Percentiles rank a stretch among this genome's conserved stretches.
Conservation (phyloP, 176 grass and related monocot genomes). For the Coix lacrymajobi region DNA sequence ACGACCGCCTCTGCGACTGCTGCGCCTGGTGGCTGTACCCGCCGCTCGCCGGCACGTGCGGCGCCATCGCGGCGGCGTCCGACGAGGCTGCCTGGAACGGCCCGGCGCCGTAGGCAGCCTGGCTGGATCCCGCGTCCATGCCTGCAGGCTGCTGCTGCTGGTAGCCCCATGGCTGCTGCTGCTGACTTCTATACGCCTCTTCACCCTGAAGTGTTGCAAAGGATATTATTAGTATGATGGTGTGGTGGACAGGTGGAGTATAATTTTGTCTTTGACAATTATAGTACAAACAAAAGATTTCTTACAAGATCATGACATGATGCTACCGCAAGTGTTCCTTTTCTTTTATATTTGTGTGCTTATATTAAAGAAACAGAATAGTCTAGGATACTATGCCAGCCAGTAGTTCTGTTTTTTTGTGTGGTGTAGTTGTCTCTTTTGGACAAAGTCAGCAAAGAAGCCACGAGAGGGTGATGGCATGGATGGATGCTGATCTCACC, state of each 20-base stretch:
- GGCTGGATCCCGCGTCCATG: conserved; percentile 36
- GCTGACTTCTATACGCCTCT: conserved; percentile 34
- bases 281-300: conserved; percentile 2
- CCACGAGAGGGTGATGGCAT: neutral
- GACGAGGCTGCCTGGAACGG: conserved; percentile 39
- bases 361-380: neutral
- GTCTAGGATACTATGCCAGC: neutral
- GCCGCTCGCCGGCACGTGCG: conserved; percentile 1
- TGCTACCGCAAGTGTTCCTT: neutral
- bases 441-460: neutral
- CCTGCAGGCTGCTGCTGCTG: conserved; percentile 23
- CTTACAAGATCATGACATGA: conserved; percentile 22
- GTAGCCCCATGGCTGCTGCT: conserved; percentile 37
- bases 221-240: neutral
- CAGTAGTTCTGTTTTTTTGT: neutral
- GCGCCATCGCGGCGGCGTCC: neutral
- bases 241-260: neutral
- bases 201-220: conserved; percentile 28
- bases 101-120: conserved; percentile 25
- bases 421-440: neutral
- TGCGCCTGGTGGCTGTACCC: conserved; percentile 19
- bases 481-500: conserved; percentile 31
- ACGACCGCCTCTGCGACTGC: conserved; percentile 44
- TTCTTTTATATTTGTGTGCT: conserved; percentile 8
- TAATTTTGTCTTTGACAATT: conserved; percentile 7